Evolutionary conservation across 352 stramenopile genomes (phyloP).

Genomic region (Globisporangium lucens): DNA sequence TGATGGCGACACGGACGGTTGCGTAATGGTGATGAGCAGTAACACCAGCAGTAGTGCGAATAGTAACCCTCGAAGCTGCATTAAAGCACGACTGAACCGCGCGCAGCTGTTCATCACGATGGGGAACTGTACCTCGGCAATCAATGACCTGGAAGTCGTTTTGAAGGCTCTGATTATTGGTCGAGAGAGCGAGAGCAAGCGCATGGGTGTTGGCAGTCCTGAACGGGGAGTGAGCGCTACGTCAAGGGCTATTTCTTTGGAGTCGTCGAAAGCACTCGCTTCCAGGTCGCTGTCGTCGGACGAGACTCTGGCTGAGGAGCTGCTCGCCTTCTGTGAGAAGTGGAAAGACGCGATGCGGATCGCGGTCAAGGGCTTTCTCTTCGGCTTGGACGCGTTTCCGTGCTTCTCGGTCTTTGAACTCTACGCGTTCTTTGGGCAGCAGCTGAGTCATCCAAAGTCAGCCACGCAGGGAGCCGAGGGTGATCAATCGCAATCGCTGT

Average conservation of each 20-base stretch:
- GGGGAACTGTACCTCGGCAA: slow-evolving; percentile 41
- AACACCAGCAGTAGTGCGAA: not conserved
- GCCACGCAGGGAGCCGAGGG: not conserved
- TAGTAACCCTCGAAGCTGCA: slow-evolving; percentile 14
- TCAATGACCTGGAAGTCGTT: slow-evolving; percentile 30
- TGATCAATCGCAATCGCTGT: not conserved
- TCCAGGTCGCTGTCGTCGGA: slow-evolving; percentile 14
- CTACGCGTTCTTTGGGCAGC: slow-evolving; percentile 23
- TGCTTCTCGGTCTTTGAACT: slow-evolving; percentile 31
- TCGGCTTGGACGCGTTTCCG: slow-evolving; percentile 38
- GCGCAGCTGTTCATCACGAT: slow-evolving; percentile 52
- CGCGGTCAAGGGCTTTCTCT: slow-evolving; percentile 55
- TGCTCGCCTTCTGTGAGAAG: slow-evolving; percentile 44
- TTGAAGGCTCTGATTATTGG: slow-evolving; percentile 1
- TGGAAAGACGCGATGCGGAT: slow-evolving; percentile 45
- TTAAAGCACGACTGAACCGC: slow-evolving; percentile 49
- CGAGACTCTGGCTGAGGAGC: slow-evolving; percentile 24
- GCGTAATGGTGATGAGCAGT: not conserved
- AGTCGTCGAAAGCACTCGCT: not conserved
- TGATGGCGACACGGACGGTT: not conserved
- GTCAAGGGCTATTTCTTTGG: slow-evolving; percentile 2
- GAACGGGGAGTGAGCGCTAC: not conserved
- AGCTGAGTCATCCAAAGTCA: slow-evolving; percentile 18
- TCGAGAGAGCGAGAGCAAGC: slow-evolving; percentile 1
- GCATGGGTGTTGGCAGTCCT: not conserved